phyloP scores from a whole-genome alignment of 2,329 filamentous ascomycete species.

The Aspergillus sp. region DNA sequence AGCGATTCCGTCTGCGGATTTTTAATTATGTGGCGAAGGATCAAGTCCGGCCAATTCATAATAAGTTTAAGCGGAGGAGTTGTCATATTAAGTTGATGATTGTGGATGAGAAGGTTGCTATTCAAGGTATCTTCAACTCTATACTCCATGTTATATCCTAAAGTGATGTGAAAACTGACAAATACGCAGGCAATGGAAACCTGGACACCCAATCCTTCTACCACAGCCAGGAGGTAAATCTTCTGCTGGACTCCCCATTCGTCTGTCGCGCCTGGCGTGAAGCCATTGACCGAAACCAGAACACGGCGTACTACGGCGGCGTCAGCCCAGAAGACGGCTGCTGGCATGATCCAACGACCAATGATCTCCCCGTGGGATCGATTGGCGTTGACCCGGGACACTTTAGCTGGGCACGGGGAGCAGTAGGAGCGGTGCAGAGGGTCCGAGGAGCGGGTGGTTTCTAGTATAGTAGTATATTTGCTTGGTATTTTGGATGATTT shows the following conservation, averaged over 20 bases:
- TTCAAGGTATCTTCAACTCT: slow-evolving; percentile 53
- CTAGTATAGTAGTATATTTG: slow-evolving; percentile 25
- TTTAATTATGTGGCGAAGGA: slow-evolving; percentile 76
- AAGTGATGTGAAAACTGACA: neutral
- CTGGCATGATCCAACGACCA: slow-evolving; percentile 59
- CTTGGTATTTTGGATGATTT: neutral
- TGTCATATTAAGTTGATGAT: slow-evolving; percentile 81
- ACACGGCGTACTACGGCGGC: slow-evolving; percentile 62
- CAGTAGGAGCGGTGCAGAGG: slow-evolving; percentile 60
- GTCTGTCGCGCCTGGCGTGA: slow-evolving; percentile 67
- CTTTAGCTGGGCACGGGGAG: slow-evolving; percentile 61
- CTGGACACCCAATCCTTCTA: slow-evolving; percentile 81
- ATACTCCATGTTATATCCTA: neutral
- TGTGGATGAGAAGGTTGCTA: slow-evolving; percentile 67
- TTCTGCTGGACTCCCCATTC: slow-evolving; percentile 67
- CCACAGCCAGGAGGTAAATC: slow-evolving; percentile 75
- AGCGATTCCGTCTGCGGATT: slow-evolving; percentile 58
- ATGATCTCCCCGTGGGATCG: slow-evolving; percentile 51
- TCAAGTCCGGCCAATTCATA: slow-evolving; percentile 67
- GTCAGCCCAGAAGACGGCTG: slow-evolving; percentile 60
- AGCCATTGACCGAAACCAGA: slow-evolving; percentile 65
- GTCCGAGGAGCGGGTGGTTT: slow-evolving; percentile 61
- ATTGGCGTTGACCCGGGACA: slow-evolving; percentile 57
- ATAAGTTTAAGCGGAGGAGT: slow-evolving; percentile 64
- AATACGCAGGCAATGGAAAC: slow-evolving; percentile 64